Percentiles rank a stretch among this genome's conserved stretches.
Conservation (phyloP, 306 rosid species). For the Arachis stenosperma region DNA sequence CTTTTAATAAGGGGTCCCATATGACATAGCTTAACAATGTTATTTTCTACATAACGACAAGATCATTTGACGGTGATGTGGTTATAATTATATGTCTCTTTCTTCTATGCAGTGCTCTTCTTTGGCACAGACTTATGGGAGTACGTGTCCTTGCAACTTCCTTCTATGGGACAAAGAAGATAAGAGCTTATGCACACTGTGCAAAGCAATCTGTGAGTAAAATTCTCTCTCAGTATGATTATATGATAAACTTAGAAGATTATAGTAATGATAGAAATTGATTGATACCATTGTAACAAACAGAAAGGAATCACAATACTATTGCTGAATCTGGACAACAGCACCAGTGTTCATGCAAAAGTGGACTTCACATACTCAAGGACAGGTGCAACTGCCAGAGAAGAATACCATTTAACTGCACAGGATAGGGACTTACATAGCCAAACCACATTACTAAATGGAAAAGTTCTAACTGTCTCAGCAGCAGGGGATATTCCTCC, state of each 20-base stretch:
- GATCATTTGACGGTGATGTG: constrained; percentile 6
- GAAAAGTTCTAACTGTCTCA: constrained; percentile 61
- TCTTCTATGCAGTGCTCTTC: constrained; percentile 71
- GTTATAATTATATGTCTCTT: background rate
- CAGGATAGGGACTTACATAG: constrained; percentile 71
- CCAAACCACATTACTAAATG: constrained; percentile 80
- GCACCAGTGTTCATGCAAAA: constrained; percentile 48
- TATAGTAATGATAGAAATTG: constrained; percentile 8
- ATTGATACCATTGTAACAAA: constrained; percentile 46
- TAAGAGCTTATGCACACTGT: constrained; percentile 87
- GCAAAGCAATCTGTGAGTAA: constrained; percentile 82
- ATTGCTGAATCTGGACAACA: constrained; percentile 66
- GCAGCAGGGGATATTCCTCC: constrained; percentile 75
- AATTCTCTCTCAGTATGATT: background rate
- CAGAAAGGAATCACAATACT: constrained; percentile 86
- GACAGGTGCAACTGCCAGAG: constrained; percentile 44
- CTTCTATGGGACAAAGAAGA: constrained; percentile 66
- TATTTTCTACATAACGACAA: background rate
- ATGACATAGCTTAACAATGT: constrained; percentile 12
- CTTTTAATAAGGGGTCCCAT: constrained; percentile 26
- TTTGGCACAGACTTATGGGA: constrained; percentile 95
- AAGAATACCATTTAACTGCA: constrained; percentile 81
- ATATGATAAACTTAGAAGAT: background rate
- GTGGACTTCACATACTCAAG: constrained; percentile 40
- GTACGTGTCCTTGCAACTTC: constrained; percentile 60